A percentile compares a stretch with the other conserved stretches of the same genome.
Conservation (phyloP, 1,139 yeast species). For the Zygoascus meyerae region DNA sequence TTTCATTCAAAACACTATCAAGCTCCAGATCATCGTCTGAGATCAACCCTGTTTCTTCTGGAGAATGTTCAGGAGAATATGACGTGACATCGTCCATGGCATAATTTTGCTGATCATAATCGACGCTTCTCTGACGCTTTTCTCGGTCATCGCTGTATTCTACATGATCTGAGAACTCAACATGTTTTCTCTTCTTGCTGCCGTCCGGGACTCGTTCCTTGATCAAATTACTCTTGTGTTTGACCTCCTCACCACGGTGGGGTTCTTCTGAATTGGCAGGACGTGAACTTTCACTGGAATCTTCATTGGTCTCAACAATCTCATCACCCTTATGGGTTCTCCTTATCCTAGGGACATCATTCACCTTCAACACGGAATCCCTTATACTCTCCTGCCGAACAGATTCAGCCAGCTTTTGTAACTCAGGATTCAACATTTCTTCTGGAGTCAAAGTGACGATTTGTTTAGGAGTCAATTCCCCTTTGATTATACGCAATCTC, state of each 20-base stretch:
- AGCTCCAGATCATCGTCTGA: slow-evolving; percentile 30
- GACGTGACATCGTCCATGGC: slow-evolving; percentile 17
- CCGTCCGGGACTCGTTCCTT: neutral
- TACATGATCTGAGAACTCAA: neutral
- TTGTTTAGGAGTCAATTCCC: slow-evolving; percentile 43
- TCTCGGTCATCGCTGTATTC: neutral
- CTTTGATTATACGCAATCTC: slow-evolving; percentile 43
- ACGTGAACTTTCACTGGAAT: neutral
- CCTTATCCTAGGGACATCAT: slow-evolving; percentile 56
- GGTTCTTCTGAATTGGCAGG: slow-evolving; percentile 1
- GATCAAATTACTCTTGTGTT: too few species aligned
- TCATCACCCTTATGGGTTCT: slow-evolving; percentile 87
- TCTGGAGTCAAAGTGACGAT: slow-evolving; percentile 56
- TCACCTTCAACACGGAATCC: slow-evolving; percentile 54
- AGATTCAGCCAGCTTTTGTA: slow-evolving; percentile 62
- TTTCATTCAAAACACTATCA: slow-evolving; percentile 33
- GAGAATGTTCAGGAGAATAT: slow-evolving; percentile 24
- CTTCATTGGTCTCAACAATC: slow-evolving; percentile 41
- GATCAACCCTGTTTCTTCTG: slow-evolving; percentile 14
- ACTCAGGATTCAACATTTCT: slow-evolving; percentile 66
- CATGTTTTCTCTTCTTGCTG: slow-evolving; percentile 8
- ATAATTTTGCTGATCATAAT: slow-evolving; percentile 8
- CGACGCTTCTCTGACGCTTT: slow-evolving; percentile 6
- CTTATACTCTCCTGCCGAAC: slow-evolving; percentile 64
- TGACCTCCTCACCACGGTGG: slow-evolving; percentile 2